A percentile compares a stretch with the other conserved stretches of the same genome.
phyloP scores from a whole-genome alignment of 2,329 filamentous ascomycete species.

The Fusarium siculi region DNA sequence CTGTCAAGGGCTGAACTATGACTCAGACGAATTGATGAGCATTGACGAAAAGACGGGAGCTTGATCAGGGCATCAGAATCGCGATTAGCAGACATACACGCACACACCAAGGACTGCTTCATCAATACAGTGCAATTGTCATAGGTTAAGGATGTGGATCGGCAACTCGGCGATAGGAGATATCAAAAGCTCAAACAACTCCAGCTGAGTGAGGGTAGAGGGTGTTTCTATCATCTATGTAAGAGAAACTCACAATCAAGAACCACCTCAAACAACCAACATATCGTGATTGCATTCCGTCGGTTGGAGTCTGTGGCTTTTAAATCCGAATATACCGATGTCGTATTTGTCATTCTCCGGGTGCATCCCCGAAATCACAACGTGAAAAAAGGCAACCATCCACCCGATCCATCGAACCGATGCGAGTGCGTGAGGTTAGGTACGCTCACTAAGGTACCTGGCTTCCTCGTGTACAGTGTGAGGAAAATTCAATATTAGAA shows the following conservation, averaged over 20 bases:
- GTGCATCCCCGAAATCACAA: background rate
- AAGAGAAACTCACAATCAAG: background rate
- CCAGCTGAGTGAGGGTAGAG: background rate
- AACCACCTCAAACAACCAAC: background rate
- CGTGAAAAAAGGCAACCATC: background rate
- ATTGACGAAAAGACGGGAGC: background rate
- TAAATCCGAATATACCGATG: constrained; percentile 14
- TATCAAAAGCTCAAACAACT: background rate
- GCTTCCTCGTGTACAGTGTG: constrained; percentile 12
- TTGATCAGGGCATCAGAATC: background rate
- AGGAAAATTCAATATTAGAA: background rate
- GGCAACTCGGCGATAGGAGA: background rate
- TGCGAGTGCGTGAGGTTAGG: background rate
- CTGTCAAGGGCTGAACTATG: constrained; percentile 35
- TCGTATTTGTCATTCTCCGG: constrained; percentile 5
- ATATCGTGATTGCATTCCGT: background rate
- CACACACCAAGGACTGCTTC: background rate
- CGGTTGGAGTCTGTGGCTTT: background rate
- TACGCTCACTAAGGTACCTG: background rate
- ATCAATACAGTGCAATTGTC: background rate
- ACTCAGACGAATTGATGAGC: background rate
- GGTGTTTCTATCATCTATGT: background rate
- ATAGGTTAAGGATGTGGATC: background rate
- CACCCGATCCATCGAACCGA: background rate
- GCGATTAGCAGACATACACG: background rate